Conservation (phyloP, 1,139 yeast genomes). For the Candida sojae region DNA sequence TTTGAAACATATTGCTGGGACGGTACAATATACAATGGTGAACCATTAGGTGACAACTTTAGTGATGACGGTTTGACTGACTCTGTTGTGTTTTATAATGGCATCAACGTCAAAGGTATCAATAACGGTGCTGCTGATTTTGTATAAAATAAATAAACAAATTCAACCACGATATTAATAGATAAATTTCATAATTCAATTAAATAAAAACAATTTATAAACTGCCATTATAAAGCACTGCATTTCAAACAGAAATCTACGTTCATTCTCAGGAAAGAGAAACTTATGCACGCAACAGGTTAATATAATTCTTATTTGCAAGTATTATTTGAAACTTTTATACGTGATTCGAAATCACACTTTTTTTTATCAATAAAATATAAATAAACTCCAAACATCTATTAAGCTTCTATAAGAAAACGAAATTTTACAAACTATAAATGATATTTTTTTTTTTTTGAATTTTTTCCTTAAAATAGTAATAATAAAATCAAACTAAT, state of each 20-base stretch:
- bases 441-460: background rate
- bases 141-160: background rate
- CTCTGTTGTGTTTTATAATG: constrained; percentile 9
- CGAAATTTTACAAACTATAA: background rate
- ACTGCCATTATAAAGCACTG: no score
- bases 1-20: constrained; percentile 46
- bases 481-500: background rate
- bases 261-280: no score
- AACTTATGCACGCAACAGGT: no score
- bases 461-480: background rate
- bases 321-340: no score
- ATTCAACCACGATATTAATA: no score
- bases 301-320: no score
- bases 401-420: background rate
- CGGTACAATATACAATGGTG: constrained; percentile 20
- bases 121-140: constrained; percentile 11
- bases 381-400: background rate
- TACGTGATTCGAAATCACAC: no score
- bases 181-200: no score
- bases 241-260: no score
- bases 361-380: background rate
- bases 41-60: constrained; percentile 46
- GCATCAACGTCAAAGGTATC: constrained; percentile 12
- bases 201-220: no score
- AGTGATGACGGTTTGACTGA: constrained; percentile 15